Evolutionary conservation across 257 asterid genomes (phyloP), one percentile per base, ranked within the genome.

Genomic region (Plantago elongata): DNA sequence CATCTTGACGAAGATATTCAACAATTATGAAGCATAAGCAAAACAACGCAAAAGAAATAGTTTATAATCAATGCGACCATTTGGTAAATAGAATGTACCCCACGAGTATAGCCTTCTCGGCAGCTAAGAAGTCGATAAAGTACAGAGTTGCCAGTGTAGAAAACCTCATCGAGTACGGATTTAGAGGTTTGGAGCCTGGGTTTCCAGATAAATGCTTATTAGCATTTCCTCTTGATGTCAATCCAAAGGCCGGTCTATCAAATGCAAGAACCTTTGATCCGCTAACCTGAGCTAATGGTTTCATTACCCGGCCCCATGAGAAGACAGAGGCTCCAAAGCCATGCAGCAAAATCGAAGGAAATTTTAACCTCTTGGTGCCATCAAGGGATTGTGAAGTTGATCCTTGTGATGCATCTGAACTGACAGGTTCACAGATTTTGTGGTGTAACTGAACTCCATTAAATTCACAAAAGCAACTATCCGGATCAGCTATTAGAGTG

Each of bases 221-320:
- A 12, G 73, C 73, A 72, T 69, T 62, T 54, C 75, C 78, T 79
- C 97, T 83, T 43, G 97, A 79, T 11, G 99, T 89, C 77, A 92
- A 74, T 54, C 99, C 99, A 62, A 92, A 92, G 50, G 97, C 97
- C 11, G 99, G 99, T 72, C 99, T 83, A 65, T 92, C 99, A 74
- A 92, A 92, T 51, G 99, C 97, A 68, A 89, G 84, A 69, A 87
- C 90, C 81, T 86, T 87, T 8, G 91, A 77, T 47, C 90, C 83
- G 38, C 72, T 67, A 49, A 63, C 72, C 51, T 13, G 70, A 2
- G 95, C 84, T 65, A 92, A 72, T 61, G 85, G 87, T 62, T 89
- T 86, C 96, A 89, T 79, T 42, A 75, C 95, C 48, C 85, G 83
- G 72, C 67, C 70, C 99, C 99, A 92, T 3, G 99, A 86, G 69